Base-by-base conservation (phyloP, 2,329 filamentous ascomycete genomes). In the Sclerotinia subarctica region DNA sequence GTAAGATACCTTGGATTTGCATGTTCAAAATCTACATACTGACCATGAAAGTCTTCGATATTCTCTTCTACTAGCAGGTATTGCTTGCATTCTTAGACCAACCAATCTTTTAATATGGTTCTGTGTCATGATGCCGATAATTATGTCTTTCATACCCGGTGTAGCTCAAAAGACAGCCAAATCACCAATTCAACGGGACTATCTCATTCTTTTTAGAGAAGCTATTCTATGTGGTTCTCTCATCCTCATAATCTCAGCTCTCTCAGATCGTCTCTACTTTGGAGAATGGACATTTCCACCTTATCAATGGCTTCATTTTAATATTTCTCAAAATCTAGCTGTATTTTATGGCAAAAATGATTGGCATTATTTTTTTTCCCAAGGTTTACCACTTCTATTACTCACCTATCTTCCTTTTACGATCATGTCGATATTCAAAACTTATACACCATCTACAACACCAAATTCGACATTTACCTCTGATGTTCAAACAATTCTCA, bases 301-400 rank as follows among this genome's bases (percentile, higher is more conserved):
- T 0, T 86, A 94, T 71, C 89, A 90, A 67, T 98, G 93, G 81
- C 84, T 98, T 68, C 87, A 94, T 76, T 94, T 97, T 83, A 99
- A 99, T 80, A 84, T 99, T 67, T 87, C 89, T 26, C 90, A 96
- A 78, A 91, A 91, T 10, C 84, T 99, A 7, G 93, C 95, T 35
- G 87, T 94, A 59, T 98, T 98, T 79, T 99, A 99, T 77, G 95
- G 95, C 29, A 86, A 83, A 59, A 98, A 96, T 79, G 88, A 92
- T 70, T 90, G 90, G 85, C 93, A 97, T 78, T 99, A 98, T 81
- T 99, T 97, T 78, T 80, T 96, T 42, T 90, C 91, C 0, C 94
- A 99, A 79, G 95, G 93, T 5, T 84, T 97, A 35, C 94, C 95
- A 2, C 84, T 98, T 0, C 86, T 97, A 6, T 88, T 95, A 44